Evolutionary conservation across 306 rosid genomes (phyloP).

Genomic region (Trifolium dubium): DNA sequence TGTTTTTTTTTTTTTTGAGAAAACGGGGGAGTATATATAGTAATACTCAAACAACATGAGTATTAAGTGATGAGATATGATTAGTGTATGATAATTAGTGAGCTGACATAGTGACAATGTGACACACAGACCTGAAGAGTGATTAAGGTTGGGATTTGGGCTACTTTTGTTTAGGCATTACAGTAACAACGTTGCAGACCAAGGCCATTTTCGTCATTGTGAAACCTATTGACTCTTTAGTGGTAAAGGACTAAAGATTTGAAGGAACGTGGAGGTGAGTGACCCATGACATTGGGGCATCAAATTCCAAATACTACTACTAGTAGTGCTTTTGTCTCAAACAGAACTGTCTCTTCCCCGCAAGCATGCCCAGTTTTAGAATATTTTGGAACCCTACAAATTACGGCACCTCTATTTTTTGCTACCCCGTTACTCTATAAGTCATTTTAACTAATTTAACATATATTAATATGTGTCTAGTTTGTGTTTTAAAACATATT

Average conservation of each 20-base stretch:
- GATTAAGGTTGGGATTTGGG: slow-evolving; percentile 41
- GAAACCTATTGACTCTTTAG: slow-evolving; percentile 9
- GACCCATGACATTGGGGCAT: slow-evolving; percentile 17
- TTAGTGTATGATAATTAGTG: background rate
- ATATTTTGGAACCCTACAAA: slow-evolving; percentile 4
- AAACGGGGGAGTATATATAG: no score
- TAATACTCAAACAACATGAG: background rate
- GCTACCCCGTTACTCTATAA: background rate
- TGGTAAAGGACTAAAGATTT: background rate
- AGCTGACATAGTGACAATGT: slow-evolving; percentile 34
- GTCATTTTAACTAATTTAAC: no score
- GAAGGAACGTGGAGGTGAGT: background rate
- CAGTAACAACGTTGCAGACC: no score
- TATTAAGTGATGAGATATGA: background rate
- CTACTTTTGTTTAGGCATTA: background rate
- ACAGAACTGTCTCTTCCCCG: slow-evolving; percentile 41
- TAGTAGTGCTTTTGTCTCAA: background rate
- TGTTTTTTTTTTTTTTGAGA: no score
- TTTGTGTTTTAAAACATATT: no score
- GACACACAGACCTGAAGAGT: slow-evolving; percentile 36
- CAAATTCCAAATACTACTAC: slow-evolving; percentile 29
- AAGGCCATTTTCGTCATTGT: slow-evolving; percentile 34
- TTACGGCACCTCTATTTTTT: background rate
- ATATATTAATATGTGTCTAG: no score
- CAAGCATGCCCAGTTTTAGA: slow-evolving; percentile 29